Base-by-base conservation (phyloP, 495 filamentous ascomycete species). In the Penicillium longicatenatum region DNA sequence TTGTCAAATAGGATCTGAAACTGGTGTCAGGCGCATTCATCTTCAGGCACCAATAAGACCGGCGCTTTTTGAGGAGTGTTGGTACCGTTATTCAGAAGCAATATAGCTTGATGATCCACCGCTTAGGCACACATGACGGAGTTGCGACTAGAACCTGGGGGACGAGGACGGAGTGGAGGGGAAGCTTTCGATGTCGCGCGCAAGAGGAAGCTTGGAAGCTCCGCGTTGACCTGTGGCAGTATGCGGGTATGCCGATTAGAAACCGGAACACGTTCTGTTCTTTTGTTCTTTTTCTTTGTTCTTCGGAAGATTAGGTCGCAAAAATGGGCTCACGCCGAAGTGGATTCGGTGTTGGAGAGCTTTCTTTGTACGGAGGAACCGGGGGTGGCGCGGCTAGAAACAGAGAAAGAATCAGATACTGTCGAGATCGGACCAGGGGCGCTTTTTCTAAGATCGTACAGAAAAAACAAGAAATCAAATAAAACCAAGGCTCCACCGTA, bases 351-450 rank as follows among this genome's bases (percentile, higher is more conserved):
- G 50, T 45, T n/a, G 24, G 46, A 33, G 11, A 39, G 45, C 45
- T 48, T 30, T 48, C 45, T 48, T 48, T 48, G 45, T 46, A 21
- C 43, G 4, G 19, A 21, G 19, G 22, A 29, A 35, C 31, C 48
- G 29, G n/a, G 54, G 45, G 60, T 66, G 66, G 63, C 64, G 66
- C 63, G 52, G 59, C 57, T 64, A 30, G 46, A 50, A 61, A 29
- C 56, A 62, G 62, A 62, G 46, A 66, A 66, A 60, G 52, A 47
- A 47, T 62, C 47, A 69, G 66, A 63, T 60, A 42, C 46, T 20
- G 24, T 26, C 26, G 52, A 57, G 63, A 66, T 59, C 58, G 41
- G 57, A 60, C 42, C 46, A 53, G 59, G 56, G 52, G 52, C n/a
- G 42, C 17, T 45, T 49, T 52, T 55, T 41, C 17, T 39, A 44